Evolutionary conservation across 169 alveolate genomes (phyloP), one percentile per base, ranked within the genome.

Genomic region (Eimeria brunetti): DNA sequence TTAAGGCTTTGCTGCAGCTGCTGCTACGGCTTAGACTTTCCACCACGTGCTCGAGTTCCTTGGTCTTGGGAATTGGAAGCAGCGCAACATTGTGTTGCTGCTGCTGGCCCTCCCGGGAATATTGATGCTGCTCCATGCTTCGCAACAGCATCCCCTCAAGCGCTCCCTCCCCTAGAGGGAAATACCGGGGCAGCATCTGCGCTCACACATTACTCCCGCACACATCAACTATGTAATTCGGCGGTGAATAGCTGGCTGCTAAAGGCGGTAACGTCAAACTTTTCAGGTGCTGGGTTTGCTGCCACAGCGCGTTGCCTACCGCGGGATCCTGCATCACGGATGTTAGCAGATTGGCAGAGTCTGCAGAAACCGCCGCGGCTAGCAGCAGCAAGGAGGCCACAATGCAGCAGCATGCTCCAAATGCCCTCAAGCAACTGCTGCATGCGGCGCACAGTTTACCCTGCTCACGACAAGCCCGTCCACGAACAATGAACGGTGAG

Each of bases 381-480:
- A 83, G 90, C 75, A 83, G 90, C 90, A 83, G 90, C 75, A 83
- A 58, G 33, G 75, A 27, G 11, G 90, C 90, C 12, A 9, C 90
- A 27, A 83, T 36, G 71, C 67, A 83, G 64, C 90, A 83, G 71
- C 90, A 83, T 30, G 53, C 41, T 24, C 90, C 90, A 30, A 83
- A 14, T 11, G 75, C 90, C 90, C 90, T 46, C 90, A 75, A 83
- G 51, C 22, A 83, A 27, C 90, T 38, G 49, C 90, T 83, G 75
- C 90, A 83, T 53, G 90, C 71, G 36, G 90, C 90, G 51, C 51
- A 58, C 67, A 83, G 90, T 73, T 83, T 83, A 51, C 90, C 90
- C 90, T 83, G 90, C 64, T 33, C 80, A 69, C n/a, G 76, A n/a
- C 51, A 33, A 69, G 51, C 80, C 80, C 46, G 51, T 33, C 24